Evolutionary conservation across 495 filamentous ascomycete genomes (phyloP), one percentile per base, ranked within the genome.

Genomic region (Penicillium silybi): DNA sequence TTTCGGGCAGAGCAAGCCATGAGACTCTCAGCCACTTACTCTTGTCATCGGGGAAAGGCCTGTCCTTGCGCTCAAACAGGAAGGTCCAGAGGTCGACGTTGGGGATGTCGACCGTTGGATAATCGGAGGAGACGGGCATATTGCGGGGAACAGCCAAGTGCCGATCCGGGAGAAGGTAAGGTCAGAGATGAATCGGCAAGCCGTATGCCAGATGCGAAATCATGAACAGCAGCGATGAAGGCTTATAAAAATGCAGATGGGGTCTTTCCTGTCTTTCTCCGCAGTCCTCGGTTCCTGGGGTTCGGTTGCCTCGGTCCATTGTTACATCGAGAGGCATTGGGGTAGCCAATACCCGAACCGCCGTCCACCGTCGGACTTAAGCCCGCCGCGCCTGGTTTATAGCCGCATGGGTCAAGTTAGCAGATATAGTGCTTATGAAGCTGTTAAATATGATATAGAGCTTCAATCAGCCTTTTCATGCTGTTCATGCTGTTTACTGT

Each of bases 21-120:
- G 39, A 16, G n/a, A 44, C 17, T 11, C 20, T n/a, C 15, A 46
- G 17, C 32, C 4, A 55, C 66, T 46, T 44, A 76, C 73, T 64
- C 44, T 73, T 72, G 40, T 76, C 65, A 50, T 92, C 86, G 2
- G 85, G 77, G 60, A 75, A 95, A 6, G 72, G 65, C 52, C 74
- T 78, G 45, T 88, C 78, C 47, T 86, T 85, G 43, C 86, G 74
- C 60, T 93, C 88, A 64, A 96, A 92, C 8, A 97, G 64, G 41
- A 95, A 85, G 0, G 75, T 73, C 83, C 84, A 93, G 18, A 96
- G 50, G 64, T 92, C 90, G 32, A 72, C 56, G 20, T 70, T 52
- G 23, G 74, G 74, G 16, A 77, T 69, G 25, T 73, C 62, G 37
- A 72, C 40, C 15, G 52, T 41, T 7, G 72, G 67, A 41, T 73